A percentile compares a stretch with the other conserved stretches of the same genome.
Evolutionary conservation across 805 yeast species (phyloP).

Genomic region (Ogataea trehaloabstinens): DNA sequence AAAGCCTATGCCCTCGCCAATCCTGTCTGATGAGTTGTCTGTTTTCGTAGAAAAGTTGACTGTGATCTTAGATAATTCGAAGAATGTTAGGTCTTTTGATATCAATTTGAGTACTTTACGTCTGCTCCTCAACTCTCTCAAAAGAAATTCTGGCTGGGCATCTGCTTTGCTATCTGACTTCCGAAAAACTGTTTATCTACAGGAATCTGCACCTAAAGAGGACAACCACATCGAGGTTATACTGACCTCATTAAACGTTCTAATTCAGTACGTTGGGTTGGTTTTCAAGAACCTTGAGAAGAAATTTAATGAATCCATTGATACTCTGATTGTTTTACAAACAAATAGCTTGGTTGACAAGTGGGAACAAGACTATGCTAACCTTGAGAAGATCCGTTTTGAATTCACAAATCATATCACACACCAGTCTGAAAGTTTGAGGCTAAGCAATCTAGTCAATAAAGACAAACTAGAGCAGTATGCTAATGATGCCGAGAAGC

Average conservation of each 20-base stretch:
- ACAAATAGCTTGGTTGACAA: constrained; percentile 41
- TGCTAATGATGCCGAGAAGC: constrained; percentile 31
- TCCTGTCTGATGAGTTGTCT: constrained; percentile 21
- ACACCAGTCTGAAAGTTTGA: constrained; percentile 13
- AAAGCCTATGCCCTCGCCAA: constrained; percentile 34
- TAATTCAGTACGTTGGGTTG: constrained; percentile 50
- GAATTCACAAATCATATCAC: constrained; percentile 17
- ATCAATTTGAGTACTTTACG: constrained; percentile 36
- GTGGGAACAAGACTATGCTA: constrained; percentile 37
- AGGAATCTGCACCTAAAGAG: constrained; percentile 19
- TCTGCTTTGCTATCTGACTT: constrained; percentile 36
- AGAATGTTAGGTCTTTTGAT: constrained; percentile 25
- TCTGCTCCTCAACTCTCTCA: constrained; percentile 35
- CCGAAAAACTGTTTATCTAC: constrained; percentile 25
- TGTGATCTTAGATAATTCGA: constrained; percentile 11
- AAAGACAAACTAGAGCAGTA: constrained; percentile 27
- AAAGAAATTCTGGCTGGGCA: constrained; percentile 39
- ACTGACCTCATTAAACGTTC: constrained; percentile 47
- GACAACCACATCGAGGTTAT: constrained; percentile 41
- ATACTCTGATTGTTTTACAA: constrained; percentile 34
- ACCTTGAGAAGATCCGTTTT: constrained; percentile 27
- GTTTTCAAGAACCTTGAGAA: constrained; percentile 41
- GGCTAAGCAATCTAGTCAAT: constrained; percentile 35
- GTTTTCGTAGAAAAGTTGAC: constrained; percentile 19
- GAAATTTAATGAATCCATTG: constrained; percentile 37